These are phyloP conservation scores for Termitomyces sp. DNA, from an alignment of 1,284 basidiomycete genomes.

Conservation along the genomic window DNA sequence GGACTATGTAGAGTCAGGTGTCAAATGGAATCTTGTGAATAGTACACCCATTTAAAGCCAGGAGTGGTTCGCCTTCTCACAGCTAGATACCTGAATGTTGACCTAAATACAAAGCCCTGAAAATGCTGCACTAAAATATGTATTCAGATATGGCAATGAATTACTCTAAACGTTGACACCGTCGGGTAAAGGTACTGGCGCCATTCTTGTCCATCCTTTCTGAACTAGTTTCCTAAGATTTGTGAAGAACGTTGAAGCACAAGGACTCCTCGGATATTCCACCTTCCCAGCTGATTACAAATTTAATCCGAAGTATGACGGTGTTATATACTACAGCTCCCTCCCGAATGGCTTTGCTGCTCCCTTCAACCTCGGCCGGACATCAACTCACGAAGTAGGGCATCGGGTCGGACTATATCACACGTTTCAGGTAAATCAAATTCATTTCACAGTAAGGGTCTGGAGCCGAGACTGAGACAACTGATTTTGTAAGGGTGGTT, in stretches of 20 bases:
- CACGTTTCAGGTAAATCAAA: constrained; percentile 29
- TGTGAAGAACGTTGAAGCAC: background rate
- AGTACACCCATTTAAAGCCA: constrained; percentile 31
- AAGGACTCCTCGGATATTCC: constrained; percentile 31
- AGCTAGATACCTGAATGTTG: background rate
- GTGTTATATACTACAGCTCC: constrained; percentile 32
- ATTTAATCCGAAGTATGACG: constrained; percentile 29
- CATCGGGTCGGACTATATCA: constrained; percentile 38
- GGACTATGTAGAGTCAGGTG: constrained; percentile 26
- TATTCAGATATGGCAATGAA: constrained; percentile 26
- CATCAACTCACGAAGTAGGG: constrained; percentile 36
- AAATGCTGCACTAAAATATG: constrained; percentile 28
- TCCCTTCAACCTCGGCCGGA: constrained; percentile 34
- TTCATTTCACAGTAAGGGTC: background rate
- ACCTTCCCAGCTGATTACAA: constrained; percentile 35
- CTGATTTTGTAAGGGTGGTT: constrained; percentile 28
- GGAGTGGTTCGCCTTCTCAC: constrained; percentile 28
- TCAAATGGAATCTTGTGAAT: constrained; percentile 29
- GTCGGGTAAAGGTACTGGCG: constrained; percentile 20
- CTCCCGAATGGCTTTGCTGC: constrained; percentile 34
- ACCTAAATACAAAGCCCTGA: constrained; percentile 12
- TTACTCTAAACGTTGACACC: constrained; percentile 32
- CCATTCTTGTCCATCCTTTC: background rate
- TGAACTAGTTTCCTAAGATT: background rate
- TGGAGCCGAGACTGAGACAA: background rate